These are phyloP conservation scores for Metschnikowia koreensis DNA, from an alignment of 805 yeast species.

Conservation along the genomic window DNA sequence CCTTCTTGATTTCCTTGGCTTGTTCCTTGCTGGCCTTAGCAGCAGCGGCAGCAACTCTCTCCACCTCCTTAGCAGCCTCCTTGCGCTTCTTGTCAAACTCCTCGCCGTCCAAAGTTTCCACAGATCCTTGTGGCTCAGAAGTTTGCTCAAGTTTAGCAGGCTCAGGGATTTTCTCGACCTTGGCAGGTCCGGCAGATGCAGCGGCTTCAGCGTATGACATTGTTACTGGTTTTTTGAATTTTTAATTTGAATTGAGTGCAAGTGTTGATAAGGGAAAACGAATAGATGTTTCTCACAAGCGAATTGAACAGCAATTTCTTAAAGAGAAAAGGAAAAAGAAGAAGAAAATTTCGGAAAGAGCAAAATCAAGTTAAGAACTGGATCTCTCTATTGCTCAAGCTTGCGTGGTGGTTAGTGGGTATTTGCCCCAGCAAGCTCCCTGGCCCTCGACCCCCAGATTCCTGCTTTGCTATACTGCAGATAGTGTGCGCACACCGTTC, in stretches of 20 bases:
- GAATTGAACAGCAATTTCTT: neutral
- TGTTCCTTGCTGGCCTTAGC: constrained; percentile 21
- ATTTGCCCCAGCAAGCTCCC: constrained; percentile 11
- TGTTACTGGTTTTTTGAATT: neutral
- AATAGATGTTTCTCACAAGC: neutral
- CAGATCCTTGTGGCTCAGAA: constrained; percentile 24
- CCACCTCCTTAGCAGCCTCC: constrained; percentile 25
- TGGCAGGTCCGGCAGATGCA: constrained; percentile 36
- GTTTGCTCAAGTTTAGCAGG: constrained; percentile 25
- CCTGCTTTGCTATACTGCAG: constrained; percentile 18
- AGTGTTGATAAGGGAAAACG: neutral
- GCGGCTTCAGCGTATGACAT: constrained; percentile 42
- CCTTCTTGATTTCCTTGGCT: constrained; percentile 22
- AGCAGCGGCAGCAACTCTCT: constrained; percentile 20
- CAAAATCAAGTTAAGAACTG: neutral
- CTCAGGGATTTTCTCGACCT: constrained; percentile 30
- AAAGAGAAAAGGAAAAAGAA: neutral
- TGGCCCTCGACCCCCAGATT: constrained; percentile 19
- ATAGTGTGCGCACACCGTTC: neutral
- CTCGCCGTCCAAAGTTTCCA: constrained; percentile 22
- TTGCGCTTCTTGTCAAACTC: constrained; percentile 25
- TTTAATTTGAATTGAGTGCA: neutral
- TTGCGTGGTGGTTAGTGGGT: neutral
- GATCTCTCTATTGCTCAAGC: neutral
- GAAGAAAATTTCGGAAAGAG: neutral